phyloP scores from a whole-genome alignment of 2,329 filamentous ascomycete genomes.

The Leptodontidium sp. region DNA sequence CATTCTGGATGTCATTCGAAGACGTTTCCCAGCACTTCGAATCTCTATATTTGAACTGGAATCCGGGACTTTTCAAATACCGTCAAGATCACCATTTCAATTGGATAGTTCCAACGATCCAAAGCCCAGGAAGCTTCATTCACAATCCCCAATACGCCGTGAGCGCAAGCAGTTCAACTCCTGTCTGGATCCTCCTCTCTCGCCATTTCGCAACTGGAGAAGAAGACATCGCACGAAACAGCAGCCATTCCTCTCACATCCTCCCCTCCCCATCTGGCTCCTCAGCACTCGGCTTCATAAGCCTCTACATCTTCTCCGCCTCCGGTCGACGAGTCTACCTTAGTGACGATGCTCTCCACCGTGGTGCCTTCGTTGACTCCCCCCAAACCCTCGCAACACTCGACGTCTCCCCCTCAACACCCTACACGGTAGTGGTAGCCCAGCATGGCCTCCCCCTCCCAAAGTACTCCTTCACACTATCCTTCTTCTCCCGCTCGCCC shows the following conservation, averaged over 20 bases:
- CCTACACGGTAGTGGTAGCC: constrained; percentile 72
- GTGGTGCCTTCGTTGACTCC: constrained; percentile 90
- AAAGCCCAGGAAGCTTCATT: constrained; percentile 62
- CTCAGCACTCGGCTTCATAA: constrained; percentile 76
- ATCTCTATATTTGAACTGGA: constrained; percentile 98
- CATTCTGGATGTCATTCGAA: constrained; percentile 92
- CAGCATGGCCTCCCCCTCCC: constrained; percentile 79
- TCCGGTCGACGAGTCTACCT: constrained; percentile 77
- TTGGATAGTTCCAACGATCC: constrained; percentile 69
- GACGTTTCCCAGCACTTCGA: constrained; percentile 92
- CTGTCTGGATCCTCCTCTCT: constrained; percentile 84
- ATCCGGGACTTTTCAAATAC: constrained; percentile 80
- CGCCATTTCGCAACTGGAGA: constrained; percentile 83
- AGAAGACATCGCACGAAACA: constrained; percentile 61
- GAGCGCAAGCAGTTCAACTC: constrained; percentile 63
- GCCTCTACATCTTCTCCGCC: constrained; percentile 80
- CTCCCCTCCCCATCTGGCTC: constrained; percentile 37
- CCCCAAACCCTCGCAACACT: constrained; percentile 88
- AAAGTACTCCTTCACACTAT: constrained; percentile 85
- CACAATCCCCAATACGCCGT: constrained; percentile 79
- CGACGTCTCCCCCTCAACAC: constrained; percentile 57
- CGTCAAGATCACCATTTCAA: constrained; percentile 90
- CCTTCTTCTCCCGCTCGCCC: constrained; percentile 74
- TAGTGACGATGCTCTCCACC: constrained; percentile 73
- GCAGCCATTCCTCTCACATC: constrained; percentile 42